A percentile compares a stretch with the other conserved stretches of the same genome.
Evolutionary conservation across 768 basidiomycete species (phyloP).

Genomic region (Russula olivacea): DNA sequence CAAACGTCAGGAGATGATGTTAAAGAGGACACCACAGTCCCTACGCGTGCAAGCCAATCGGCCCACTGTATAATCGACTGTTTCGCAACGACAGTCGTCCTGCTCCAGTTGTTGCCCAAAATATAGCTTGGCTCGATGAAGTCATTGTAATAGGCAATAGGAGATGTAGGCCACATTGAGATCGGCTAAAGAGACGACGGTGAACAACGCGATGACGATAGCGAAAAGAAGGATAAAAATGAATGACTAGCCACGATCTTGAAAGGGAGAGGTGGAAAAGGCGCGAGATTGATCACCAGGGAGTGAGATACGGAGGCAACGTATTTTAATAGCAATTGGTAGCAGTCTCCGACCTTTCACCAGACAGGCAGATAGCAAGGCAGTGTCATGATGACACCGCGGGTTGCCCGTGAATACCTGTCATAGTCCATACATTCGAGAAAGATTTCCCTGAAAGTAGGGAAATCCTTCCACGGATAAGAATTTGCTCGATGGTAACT

Average conservation of each 20-base stretch:
- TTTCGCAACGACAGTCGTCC: slow-evolving; percentile 16
- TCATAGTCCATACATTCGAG: not conserved
- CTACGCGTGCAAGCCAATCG: slow-evolving; percentile 18
- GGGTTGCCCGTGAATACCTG: not conserved
- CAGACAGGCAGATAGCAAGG: not conserved
- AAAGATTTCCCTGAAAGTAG: not conserved
- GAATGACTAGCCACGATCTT: not conserved
- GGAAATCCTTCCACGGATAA: not conserved
- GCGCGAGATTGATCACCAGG: not conserved
- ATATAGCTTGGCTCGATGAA: slow-evolving; percentile 22
- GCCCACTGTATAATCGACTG: slow-evolving; percentile 24
- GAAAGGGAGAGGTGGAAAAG: not conserved
- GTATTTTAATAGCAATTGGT: not conserved
- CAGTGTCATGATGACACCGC: not conserved
- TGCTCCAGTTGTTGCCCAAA: slow-evolving; percentile 14
- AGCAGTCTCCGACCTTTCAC: not conserved
- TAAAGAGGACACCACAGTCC: slow-evolving; percentile 21
- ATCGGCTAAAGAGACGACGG: slow-evolving; percentile 11
- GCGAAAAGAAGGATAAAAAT: not conserved
- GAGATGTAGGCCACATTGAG: slow-evolving; percentile 4
- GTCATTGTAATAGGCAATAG: slow-evolving; percentile 20
- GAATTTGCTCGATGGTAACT: not conserved
- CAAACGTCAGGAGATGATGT: not conserved
- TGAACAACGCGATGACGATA: slow-evolving; percentile 15
- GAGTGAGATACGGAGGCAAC: not conserved